phyloP scores from a whole-genome alignment of 1,284 basidiomycete species.

The Ceratorhiza oryzae-sativae region DNA sequence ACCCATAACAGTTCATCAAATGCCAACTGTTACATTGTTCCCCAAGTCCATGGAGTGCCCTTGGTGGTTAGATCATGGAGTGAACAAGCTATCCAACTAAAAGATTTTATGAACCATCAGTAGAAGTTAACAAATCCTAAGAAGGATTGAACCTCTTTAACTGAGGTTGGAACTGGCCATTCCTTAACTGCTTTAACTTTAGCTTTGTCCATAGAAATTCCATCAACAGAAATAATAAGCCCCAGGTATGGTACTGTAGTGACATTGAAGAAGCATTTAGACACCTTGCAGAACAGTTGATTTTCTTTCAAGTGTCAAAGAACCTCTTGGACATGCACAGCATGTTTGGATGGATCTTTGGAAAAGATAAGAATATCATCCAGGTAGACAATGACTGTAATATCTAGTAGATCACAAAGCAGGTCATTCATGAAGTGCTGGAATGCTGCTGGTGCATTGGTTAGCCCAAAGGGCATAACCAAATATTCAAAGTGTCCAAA shows the following conservation, averaged over 20 bases:
- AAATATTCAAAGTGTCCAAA: too few species aligned
- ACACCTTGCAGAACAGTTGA: slow-evolving; percentile 17
- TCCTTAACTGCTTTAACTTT: slow-evolving; percentile 47
- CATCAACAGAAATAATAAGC: slow-evolving; percentile 16
- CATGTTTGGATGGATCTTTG: slow-evolving; percentile 3
- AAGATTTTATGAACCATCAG: slow-evolving; percentile 48
- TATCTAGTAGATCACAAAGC: slow-evolving; percentile 29
- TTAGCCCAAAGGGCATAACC: too few species aligned
- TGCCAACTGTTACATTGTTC: neutral
- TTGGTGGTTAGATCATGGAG: slow-evolving; percentile 46
- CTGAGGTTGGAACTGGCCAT: slow-evolving; percentile 48
- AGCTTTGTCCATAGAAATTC: slow-evolving; percentile 44
- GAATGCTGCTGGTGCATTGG: too few species aligned
- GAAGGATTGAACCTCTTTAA: slow-evolving; percentile 48
- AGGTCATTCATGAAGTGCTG: slow-evolving; percentile 38
- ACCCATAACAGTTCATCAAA: neutral
- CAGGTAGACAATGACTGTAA: slow-evolving; percentile 23
- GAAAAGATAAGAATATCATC: slow-evolving; percentile 1
- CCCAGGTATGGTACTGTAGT: slow-evolving; percentile 26
- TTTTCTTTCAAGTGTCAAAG: neutral
- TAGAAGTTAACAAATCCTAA: slow-evolving; percentile 51
- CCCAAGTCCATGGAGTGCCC: slow-evolving; percentile 22
- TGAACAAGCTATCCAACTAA: slow-evolving; percentile 45
- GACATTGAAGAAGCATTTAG: slow-evolving; percentile 21
- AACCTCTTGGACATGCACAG: neutral